phyloP scores from a whole-genome alignment of 75 land plant genomes.

The Cryptomeria japonica region DNA sequence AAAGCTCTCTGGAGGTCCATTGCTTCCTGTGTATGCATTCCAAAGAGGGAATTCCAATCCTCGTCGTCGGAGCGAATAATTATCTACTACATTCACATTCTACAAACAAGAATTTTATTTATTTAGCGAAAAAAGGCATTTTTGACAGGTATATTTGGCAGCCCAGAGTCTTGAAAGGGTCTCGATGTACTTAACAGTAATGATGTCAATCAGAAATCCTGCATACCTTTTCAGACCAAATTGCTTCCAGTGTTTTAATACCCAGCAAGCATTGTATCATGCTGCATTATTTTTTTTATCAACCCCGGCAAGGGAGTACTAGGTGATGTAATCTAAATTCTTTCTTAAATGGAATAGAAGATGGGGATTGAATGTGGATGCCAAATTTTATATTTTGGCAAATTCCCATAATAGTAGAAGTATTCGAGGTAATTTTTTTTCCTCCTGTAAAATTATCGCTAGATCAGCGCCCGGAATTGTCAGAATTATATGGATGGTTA shows the following conservation, averaged over 20 bases:
- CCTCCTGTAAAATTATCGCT: slow-evolving; percentile 11
- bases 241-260: background rate
- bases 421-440: background rate
- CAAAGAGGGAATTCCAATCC: slow-evolving; percentile 21
- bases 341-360: slow-evolving; percentile 1
- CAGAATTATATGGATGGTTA: background rate
- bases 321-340: background rate
- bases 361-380: slow-evolving; percentile 2
- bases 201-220: background rate
- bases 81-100: background rate
- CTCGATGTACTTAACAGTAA: background rate
- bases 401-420: background rate
- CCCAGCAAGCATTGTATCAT: background rate
- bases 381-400: background rate
- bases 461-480: background rate
- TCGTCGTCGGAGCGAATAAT: slow-evolving; percentile 12
- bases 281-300: background rate
- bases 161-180: background rate
- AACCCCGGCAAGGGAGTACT: background rate
- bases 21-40: slow-evolving; percentile 47
- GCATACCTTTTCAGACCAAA: background rate
- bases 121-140: background rate
- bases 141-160: background rate
- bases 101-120: background rate
- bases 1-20: slow-evolving; percentile 34